Evolutionary conservation across 2,329 filamentous ascomycete species (phyloP).

Genomic region (Aspergillus ruber): DNA sequence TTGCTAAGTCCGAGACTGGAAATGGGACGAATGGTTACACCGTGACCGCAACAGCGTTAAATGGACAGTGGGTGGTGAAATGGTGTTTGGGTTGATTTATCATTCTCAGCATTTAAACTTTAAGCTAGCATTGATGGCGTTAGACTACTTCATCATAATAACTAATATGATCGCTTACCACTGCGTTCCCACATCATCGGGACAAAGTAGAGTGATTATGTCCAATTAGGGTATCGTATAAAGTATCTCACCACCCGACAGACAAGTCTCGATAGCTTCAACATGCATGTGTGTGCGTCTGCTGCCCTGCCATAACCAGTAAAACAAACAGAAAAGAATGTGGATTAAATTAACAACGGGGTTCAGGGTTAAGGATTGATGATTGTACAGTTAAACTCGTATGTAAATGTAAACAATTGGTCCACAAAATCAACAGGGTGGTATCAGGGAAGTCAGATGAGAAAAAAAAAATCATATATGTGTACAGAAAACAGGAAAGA

Average conservation of each 20-base stretch:
- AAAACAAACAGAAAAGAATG: background rate
- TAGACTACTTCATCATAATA: background rate
- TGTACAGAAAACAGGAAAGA: background rate
- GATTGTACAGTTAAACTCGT: background rate
- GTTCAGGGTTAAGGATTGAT: background rate
- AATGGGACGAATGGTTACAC: background rate
- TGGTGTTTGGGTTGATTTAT: slow-evolving; percentile 5
- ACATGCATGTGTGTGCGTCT: background rate
- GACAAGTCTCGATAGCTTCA: slow-evolving; percentile 1
- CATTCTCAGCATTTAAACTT: background rate
- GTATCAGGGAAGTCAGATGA: slow-evolving; percentile 10
- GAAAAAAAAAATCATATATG: background rate
- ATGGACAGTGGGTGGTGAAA: slow-evolving; percentile 3
- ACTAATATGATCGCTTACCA: background rate
- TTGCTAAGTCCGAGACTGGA: background rate
- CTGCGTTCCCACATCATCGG: background rate
- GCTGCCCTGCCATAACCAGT: background rate
- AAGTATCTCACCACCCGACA: slow-evolving; percentile 6
- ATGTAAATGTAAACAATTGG: background rate
- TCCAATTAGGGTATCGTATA: slow-evolving; percentile 6
- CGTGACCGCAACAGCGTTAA: slow-evolving; percentile 2
- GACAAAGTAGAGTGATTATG: slow-evolving; percentile 2
- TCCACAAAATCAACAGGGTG: slow-evolving; percentile 7
- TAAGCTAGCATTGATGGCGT: background rate
- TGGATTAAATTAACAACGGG: background rate